Evolutionary conservation across 2,329 filamentous ascomycete genomes (phyloP), one percentile per base, ranked within the genome.

Genomic region (Xylariaceae sp.): DNA sequence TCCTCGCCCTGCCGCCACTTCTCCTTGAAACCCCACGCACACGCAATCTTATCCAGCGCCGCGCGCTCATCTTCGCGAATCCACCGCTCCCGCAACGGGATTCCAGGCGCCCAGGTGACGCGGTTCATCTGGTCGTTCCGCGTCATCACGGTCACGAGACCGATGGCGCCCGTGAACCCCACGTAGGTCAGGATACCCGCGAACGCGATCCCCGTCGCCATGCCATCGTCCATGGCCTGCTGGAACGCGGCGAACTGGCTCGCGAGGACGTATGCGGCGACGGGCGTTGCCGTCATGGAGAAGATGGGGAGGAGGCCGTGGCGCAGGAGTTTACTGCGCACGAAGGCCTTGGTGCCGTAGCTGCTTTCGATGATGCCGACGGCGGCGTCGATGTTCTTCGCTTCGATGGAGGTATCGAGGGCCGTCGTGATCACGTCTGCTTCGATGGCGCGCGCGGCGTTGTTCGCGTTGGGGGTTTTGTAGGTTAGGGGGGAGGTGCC

Each of bases 101-200:
- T 88, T 9, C 94, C 94, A 0, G 85, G 85, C 7, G 88, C 81
- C 94, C 94, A 99, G 1, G 90, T 92, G 4, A 97, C 91, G 17
- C 94, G 85, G 69, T 88, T 87, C 90, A 97, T 96, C 74, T 97
- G 92, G 73, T 97, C 92, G 74, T 97, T 97, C 61, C 88, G 82
- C 39, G 93, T 97, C 30, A 90, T 87, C 60, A 95, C 78, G 7
- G 93, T 91, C 44, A 97, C 85, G 48, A 94, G 77, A 2, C 93
- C 94, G 56, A 97, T 83, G 8, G 88, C 90, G 3, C 85, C 87
- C 3, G 92, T 92, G 64, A 91, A 90, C 17, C 85, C 82, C 48
- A 95, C 80, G 73, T 97, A 99, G 5, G 91, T 89, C 62, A 93
- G 77, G 53, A 94, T 88, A 10, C 90, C 92, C 0, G 83, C 84